Conservation (phyloP, 1,284 basidiomycete genomes). For the Marasmius tenuissimus region DNA sequence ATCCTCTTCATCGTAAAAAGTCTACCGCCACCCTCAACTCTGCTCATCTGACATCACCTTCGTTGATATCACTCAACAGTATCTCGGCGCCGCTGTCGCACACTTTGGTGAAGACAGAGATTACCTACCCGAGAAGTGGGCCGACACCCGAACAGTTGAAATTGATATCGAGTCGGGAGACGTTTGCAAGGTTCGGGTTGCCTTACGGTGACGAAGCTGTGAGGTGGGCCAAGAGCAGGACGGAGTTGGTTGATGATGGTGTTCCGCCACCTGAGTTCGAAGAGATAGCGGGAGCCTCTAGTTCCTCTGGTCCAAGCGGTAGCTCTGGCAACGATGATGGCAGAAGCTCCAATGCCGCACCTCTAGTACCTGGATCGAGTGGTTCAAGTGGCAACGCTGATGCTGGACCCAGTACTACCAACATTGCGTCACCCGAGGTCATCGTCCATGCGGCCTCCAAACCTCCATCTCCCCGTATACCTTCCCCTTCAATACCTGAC, state of each 20-base stretch:
- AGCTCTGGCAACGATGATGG: slow-evolving; percentile 9
- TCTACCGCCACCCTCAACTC: slow-evolving; percentile 33
- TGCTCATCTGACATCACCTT: slow-evolving; percentile 41
- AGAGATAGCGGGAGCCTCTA: slow-evolving; percentile 11
- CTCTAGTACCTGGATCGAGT: neutral
- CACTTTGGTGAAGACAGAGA: slow-evolving; percentile 48
- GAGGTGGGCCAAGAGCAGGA: slow-evolving; percentile 41
- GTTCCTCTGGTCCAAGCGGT: slow-evolving; percentile 22
- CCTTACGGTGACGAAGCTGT: slow-evolving; percentile 54
- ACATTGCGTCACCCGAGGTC: neutral
- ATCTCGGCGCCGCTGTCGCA: slow-evolving; percentile 55
- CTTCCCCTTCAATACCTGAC: neutral
- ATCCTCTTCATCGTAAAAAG: slow-evolving; percentile 38
- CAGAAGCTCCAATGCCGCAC: too few species aligned
- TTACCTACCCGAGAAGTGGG: slow-evolving; percentile 48
- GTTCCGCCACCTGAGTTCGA: slow-evolving; percentile 39
- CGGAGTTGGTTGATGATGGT: slow-evolving; percentile 28
- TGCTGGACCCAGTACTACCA: neutral
- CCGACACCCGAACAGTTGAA: slow-evolving; percentile 55
- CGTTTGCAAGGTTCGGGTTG: slow-evolving; percentile 47
- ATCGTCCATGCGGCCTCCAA: neutral
- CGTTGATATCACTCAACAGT: slow-evolving; percentile 47
- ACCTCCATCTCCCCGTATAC: neutral
- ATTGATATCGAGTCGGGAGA: slow-evolving; percentile 48
- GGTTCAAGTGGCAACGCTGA: neutral